Base-by-base conservation (phyloP, 1,284 basidiomycete species). In the Fomitopsis schrenkii region DNA sequence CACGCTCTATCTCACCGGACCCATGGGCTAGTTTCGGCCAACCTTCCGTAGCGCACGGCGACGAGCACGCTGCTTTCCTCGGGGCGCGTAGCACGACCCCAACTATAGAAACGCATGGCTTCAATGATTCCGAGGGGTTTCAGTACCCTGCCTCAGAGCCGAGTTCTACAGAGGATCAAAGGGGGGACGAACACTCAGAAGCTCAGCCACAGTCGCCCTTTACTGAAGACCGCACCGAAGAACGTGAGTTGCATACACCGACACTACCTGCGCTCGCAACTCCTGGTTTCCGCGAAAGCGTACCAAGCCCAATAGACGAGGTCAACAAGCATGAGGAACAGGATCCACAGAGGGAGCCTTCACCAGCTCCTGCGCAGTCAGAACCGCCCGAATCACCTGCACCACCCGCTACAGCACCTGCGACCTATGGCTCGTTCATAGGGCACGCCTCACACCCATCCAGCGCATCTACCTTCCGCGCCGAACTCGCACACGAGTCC, bases 1-100 rank as follows among this genome's bases (percentile, higher is more conserved):
- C 71, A 17, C 82, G 88, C 55, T 83, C 89, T 28, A 71, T 74
- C 67, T 91, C 90, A 19, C 89, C 89, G 57, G 90, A 93, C 72
- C 90, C 91, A 65, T 93, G 91, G 90, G 76, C 86, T 3, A 82
- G 80, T 61, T 76, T 74, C 55, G 72, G 72, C 22, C 71, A 77
- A 46, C 58, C 65, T 33, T 66, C 68, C 26, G 63, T 67, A 17
- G 66, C 67, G 28, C 72, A 72, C 57, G 70, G 72, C 57, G 72
- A 69, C 60, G 57, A 28, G 19, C 53, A 55, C 19, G 15, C 33
- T 38, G 57, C 66, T 62, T 67, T 72, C 68, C 62, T 66, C 62
- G 45, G 65, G 59, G 60, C 66, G 61, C 57, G 62, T 67, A 44
- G 59, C 56, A 44, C 36, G 59, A 69, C 28, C 64, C 63, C 55